Evolutionary conservation across 2,329 filamentous ascomycete genomes (phyloP), one percentile per base, ranked within the genome.

Genomic region (Fusarium coffeatum): DNA sequence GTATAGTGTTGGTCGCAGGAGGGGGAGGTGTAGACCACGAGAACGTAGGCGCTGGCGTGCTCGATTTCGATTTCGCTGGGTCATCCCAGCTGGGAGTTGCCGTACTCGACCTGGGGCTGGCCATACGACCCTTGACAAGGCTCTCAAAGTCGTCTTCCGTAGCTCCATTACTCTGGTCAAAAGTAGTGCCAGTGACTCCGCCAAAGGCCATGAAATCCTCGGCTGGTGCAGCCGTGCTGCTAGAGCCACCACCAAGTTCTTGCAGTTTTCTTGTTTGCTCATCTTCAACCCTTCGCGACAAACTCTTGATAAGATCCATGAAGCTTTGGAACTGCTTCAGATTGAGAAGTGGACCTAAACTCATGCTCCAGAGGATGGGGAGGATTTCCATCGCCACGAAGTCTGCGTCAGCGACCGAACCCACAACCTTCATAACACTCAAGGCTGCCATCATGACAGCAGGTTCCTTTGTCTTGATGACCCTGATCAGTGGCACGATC

Each of bases 381-480:
- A 99, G 83, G 18, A 97, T 89, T 59, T 98, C 95, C 82, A 96
- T 90, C 15, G 96, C 96, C 23, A 98, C 88, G 76, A 97, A 98
- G 46, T 98, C 96, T 4, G 91, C 88, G 76, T 98, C 96, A 7
- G 92, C 94, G 22, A 91, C 86, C 51, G 88, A 88, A 11, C 94
- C 94, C 28, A 99, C 91, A 50, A 97, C 92, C 51, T 88, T 89
- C 70, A 98, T 89, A 2, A 98, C 93, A 58, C 90, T 91, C 34
- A 98, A 84, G 1, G 94, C 92, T 8, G 95, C 94, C 85, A 98
- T 92, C 93, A 98, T 98, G 12, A 99, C 96, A 10, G 94, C 94
- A 0, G 96, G 96, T 78, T 99, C 96, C 78, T 97, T 98, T 0
- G 96, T 99, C 81, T 97, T 98, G 82, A 99, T 98, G 3, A 86